Percentiles rank a stretch among this genome's conserved stretches.
These are phyloP conservation scores for Hygrocybe punicea DNA, from an alignment of 768 basidiomycete species.

Conservation along the genomic window DNA sequence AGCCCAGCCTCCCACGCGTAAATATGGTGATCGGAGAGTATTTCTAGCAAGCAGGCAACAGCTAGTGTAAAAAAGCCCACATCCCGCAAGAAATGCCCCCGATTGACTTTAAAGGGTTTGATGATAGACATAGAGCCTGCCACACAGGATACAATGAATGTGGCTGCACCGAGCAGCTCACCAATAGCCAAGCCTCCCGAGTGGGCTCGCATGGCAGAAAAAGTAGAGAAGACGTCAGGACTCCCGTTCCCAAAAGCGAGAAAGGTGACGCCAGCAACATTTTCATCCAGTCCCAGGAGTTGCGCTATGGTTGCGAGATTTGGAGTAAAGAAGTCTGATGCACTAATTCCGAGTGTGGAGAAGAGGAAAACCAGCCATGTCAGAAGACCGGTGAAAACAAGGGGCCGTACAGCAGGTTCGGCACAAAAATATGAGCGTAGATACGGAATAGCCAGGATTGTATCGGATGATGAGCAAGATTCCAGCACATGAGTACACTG, in stretches of 20 bases:
- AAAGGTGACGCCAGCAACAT: slow-evolving; percentile 94
- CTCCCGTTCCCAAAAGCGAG: slow-evolving; percentile 97
- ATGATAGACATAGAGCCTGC: slow-evolving; percentile 98
- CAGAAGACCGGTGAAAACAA: slow-evolving; percentile 60
- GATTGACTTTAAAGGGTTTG: slow-evolving; percentile 85
- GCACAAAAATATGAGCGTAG: slow-evolving; percentile 71
- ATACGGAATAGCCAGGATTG: slow-evolving; percentile 70
- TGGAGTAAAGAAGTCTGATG: slow-evolving; percentile 96
- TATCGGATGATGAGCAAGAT: slow-evolving; percentile 55
- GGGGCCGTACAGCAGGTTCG: slow-evolving; percentile 48
- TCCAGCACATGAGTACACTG: slow-evolving; percentile 67
- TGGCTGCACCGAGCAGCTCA: slow-evolving; percentile 90
- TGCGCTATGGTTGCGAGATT: slow-evolving; percentile 89
- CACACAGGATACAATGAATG: slow-evolving; percentile 94
- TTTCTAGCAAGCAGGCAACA: slow-evolving; percentile 68
- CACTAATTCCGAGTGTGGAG: slow-evolving; percentile 90
- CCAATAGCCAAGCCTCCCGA: slow-evolving; percentile 91
- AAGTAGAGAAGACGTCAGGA: slow-evolving; percentile 94
- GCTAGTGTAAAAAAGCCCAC: slow-evolving; percentile 92
- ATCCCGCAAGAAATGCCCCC: slow-evolving; percentile 82
- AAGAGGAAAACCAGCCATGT: slow-evolving; percentile 90
- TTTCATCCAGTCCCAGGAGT: slow-evolving; percentile 83
- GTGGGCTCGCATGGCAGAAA: slow-evolving; percentile 81
- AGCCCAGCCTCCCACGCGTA: slow-evolving; percentile 65
- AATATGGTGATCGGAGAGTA: slow-evolving; percentile 75